Conservation (phyloP, 495 filamentous ascomycete genomes). For the Cercophora scortea region DNA sequence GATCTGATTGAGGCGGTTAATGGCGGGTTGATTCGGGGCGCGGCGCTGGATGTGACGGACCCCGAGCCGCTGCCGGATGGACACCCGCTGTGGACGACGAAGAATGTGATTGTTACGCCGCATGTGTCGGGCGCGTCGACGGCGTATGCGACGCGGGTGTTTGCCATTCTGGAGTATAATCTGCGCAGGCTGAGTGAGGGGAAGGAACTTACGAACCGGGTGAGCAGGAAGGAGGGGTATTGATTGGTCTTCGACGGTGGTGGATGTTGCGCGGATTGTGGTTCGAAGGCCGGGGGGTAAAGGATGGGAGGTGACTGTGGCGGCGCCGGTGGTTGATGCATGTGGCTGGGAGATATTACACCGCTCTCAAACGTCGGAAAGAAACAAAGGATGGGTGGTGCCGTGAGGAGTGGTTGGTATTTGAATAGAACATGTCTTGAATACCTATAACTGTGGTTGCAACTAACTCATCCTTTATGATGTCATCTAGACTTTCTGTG, state of each 20-base stretch:
- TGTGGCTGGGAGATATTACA: no score
- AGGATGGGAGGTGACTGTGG: background rate
- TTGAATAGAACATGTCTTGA: no score
- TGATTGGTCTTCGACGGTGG: background rate
- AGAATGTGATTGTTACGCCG: constrained; percentile 71
- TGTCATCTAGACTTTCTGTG: no score
- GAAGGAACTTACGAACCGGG: constrained; percentile 53
- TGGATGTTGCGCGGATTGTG: background rate
- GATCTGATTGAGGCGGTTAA: constrained; percentile 59
- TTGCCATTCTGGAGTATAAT: constrained; percentile 54
- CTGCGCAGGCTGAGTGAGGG: constrained; percentile 51
- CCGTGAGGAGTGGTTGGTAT: no score
- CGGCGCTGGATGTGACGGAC: constrained; percentile 81
- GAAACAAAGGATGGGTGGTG: no score
- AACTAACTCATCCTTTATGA: no score
- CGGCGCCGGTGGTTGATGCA: no score
- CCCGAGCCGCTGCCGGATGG: constrained; percentile 71
- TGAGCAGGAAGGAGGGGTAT: constrained; percentile 16
- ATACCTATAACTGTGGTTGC: no score
- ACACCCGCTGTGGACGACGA: constrained; percentile 62
- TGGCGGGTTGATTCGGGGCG: constrained; percentile 50
- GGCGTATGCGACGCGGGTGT: constrained; percentile 52
- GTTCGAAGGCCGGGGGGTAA: constrained; percentile 6
- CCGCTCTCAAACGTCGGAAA: no score
- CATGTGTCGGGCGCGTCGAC: constrained; percentile 61